These are phyloP conservation scores for Bacterosira constricta DNA, from an alignment of 108 stramenopile species.

Conservation along the genomic window DNA sequence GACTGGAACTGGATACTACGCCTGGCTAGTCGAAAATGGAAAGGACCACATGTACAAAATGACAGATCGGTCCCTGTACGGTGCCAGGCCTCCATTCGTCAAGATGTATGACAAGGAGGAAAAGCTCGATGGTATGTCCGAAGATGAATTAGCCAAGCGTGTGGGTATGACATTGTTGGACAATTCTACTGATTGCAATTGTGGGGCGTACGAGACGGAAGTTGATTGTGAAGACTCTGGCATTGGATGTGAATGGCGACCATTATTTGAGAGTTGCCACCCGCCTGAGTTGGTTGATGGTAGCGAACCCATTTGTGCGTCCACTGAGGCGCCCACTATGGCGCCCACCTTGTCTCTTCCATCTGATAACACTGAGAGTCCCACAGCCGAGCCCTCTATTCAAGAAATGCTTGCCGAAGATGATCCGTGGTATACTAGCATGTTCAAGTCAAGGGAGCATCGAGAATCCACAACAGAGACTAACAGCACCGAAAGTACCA, in stretches of 20 bases:
- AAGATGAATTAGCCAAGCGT: conserved; percentile 42
- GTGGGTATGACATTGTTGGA: conserved; percentile 35
- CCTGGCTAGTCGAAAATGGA: conserved; percentile 43
- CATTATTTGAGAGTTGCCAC: conserved; percentile 52
- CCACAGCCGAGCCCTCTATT: conserved; percentile 25
- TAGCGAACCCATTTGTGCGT: conserved; percentile 53
- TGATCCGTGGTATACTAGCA: conserved; percentile 48
- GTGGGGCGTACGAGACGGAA: conserved; percentile 52
- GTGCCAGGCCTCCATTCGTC: conserved; percentile 57
- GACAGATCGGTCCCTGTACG: conserved; percentile 63
- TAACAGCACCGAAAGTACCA: conserved; percentile 22
- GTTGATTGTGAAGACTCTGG: conserved; percentile 53
- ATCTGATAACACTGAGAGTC: conserved; percentile 48
- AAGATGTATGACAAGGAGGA: conserved; percentile 64
- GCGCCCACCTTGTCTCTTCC: conserved; percentile 47
- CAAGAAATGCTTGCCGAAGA: conserved; percentile 3
- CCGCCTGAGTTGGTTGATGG: conserved; percentile 65
- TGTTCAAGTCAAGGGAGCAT: conserved; percentile 58
- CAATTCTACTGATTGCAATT: conserved; percentile 63
- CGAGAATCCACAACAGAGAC: conserved; percentile 15
- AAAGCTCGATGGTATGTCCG: conserved; percentile 62
- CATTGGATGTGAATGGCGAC: conserved; percentile 48
- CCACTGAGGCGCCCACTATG: conserved; percentile 56
- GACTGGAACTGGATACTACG: conserved; percentile 53
- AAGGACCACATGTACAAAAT: conserved; percentile 68